These are phyloP conservation scores for Solanum paucissectum DNA, from an alignment of 257 asterid genomes.

Conservation along the genomic window DNA sequence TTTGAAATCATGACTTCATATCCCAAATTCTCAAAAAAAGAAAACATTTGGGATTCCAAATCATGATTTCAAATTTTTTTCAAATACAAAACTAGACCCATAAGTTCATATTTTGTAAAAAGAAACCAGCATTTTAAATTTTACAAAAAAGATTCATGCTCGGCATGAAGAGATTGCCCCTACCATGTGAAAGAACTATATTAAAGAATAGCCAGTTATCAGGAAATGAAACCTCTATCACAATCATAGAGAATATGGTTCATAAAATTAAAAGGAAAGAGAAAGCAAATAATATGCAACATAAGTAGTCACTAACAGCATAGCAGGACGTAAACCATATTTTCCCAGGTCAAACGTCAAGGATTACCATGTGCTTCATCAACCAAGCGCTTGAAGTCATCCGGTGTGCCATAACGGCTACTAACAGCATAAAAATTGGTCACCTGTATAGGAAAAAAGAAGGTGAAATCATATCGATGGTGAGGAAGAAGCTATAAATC, in stretches of 20 bases:
- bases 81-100: neutral
- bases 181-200: neutral
- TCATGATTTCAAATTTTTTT: too few relatives aligned
- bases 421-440: conserved; percentile 93
- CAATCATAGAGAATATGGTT: neutral
- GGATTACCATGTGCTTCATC: conserved; percentile 92
- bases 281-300: neutral
- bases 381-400: conserved; percentile 86
- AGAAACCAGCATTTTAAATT: neutral
- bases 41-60: neutral
- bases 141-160: neutral
- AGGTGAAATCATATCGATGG: neutral
- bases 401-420: conserved; percentile 98
- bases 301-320: neutral
- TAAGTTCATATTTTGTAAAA: neutral
- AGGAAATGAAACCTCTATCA: neutral
- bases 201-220: neutral
- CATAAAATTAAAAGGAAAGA: neutral
- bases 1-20: neutral
- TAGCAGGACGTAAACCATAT: neutral
- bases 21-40: neutral
- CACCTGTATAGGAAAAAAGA: conserved; percentile 36
- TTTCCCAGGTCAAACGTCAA: neutral
- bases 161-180: neutral
- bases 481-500: neutral